phyloP scores from a whole-genome alignment of 805 yeast genomes.

The Hanseniaspora occidentalis region DNA sequence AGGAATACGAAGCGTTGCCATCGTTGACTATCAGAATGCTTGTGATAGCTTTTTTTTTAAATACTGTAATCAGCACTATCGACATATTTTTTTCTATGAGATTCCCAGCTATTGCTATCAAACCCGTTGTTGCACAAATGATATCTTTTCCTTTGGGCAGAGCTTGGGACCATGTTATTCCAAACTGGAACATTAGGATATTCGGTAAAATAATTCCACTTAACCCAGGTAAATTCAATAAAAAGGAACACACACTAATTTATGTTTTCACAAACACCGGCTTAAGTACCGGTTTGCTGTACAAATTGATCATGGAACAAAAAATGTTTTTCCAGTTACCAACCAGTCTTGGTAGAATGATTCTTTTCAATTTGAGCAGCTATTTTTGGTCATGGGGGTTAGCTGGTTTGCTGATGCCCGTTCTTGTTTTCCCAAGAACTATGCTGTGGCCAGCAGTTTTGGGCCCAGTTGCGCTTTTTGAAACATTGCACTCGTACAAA shows the following conservation, averaged over 20 bases:
- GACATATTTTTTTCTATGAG: constrained; percentile 50
- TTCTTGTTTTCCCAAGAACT: constrained; percentile 51
- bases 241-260: constrained; percentile 51
- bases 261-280: constrained; percentile 40
- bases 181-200: constrained; percentile 13
- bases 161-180: constrained; percentile 31
- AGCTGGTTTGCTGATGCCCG: constrained; percentile 49
- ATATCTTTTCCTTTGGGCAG: constrained; percentile 50
- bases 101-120: constrained; percentile 39
- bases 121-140: constrained; percentile 43
- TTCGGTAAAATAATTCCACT: constrained; percentile 16
- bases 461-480: constrained; percentile 30
- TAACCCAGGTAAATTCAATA: constrained; percentile 52
- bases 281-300: constrained; percentile 20
- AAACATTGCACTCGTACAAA: constrained; percentile 10
- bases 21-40: constrained; percentile 5
- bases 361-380: constrained; percentile 39
- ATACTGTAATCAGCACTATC: constrained; percentile 48
- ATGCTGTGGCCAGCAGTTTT: constrained; percentile 62
- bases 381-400: constrained; percentile 57
- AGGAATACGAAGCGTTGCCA: constrained; percentile 6
- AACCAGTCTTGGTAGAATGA: constrained; percentile 41
- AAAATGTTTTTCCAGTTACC: constrained; percentile 33
- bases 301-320: constrained; percentile 40
- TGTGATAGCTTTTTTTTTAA: constrained; percentile 3